These are phyloP conservation scores for Tephrocybe rancida DNA, from an alignment of 768 basidiomycete species.

Conservation along the genomic window DNA sequence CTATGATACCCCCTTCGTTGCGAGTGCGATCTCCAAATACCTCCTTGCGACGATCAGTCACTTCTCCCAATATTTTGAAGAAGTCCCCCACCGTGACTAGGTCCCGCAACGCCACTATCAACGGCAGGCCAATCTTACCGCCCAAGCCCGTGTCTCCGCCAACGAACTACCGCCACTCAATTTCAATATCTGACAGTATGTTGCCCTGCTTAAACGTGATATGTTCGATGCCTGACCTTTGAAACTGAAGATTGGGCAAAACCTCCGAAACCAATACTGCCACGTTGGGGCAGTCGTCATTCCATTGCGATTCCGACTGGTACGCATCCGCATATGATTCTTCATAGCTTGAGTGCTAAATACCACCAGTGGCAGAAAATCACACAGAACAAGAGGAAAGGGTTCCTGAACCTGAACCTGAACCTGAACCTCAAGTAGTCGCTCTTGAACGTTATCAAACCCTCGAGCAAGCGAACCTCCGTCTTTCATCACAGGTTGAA, in stretches of 20 bases:
- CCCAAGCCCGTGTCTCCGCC: constrained; percentile 14
- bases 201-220: not conserved
- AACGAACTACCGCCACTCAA: not conserved
- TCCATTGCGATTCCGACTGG: not conserved
- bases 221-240: not conserved
- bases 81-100: not conserved
- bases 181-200: constrained; percentile 1
- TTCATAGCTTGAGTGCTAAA: not conserved
- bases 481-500: constrained; percentile 11
- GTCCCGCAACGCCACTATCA: not conserved
- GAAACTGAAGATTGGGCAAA: not conserved
- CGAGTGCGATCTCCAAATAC: constrained; percentile 8
- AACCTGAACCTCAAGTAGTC: not conserved
- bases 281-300: not conserved
- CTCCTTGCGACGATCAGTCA: constrained; percentile 3
- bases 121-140: constrained; percentile 5
- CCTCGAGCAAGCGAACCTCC: constrained; percentile 8
- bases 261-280: not conserved
- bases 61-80: not conserved
- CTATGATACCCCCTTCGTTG: constrained; percentile 32
- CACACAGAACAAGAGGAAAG: not conserved
- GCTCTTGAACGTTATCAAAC: not conserved
- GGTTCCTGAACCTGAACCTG: not conserved
- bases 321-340: not conserved
- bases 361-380: not conserved